Conservation (phyloP, 495 filamentous ascomycete species). For the Annulohypoxylon nitens region DNA sequence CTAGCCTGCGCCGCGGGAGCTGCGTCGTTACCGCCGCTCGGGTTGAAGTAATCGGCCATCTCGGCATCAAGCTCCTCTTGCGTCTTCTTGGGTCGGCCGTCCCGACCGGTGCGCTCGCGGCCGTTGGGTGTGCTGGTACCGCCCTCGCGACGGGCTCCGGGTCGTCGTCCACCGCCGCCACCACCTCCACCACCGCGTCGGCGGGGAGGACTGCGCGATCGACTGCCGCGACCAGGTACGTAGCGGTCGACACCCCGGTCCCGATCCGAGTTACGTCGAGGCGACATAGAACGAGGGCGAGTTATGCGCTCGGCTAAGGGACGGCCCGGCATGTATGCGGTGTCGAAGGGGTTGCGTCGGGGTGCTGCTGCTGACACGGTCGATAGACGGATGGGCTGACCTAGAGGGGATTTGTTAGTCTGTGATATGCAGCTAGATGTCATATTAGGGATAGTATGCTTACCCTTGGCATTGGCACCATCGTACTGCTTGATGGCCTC, state of each 20-base stretch:
- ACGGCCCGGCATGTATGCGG: slow-evolving; percentile 65
- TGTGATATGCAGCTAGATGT: not conserved
- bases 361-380: slow-evolving; percentile 67
- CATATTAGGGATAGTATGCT: not conserved
- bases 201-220: slow-evolving; percentile 63
- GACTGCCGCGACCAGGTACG: slow-evolving; percentile 71
- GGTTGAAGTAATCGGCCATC: slow-evolving; percentile 93
- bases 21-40: slow-evolving; percentile 53
- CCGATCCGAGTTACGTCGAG: slow-evolving; percentile 71
- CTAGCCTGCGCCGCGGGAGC: slow-evolving; percentile 42
- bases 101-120: slow-evolving; percentile 54
- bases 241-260: slow-evolving; percentile 87
- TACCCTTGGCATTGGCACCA: slow-evolving; percentile 89
- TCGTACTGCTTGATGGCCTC: slow-evolving; percentile 84
- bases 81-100: slow-evolving; percentile 84
- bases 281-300: slow-evolving; percentile 64
- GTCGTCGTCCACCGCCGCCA: slow-evolving; percentile 57
- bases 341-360: slow-evolving; percentile 70
- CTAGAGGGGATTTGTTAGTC: slow-evolving; percentile 49
- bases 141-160: slow-evolving; percentile 61
- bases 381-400: slow-evolving; percentile 86
- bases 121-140: slow-evolving; percentile 55
- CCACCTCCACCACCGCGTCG: slow-evolving; percentile 51
- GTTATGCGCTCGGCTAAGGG: slow-evolving; percentile 84
- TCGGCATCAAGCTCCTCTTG: slow-evolving; percentile 93